Evolutionary conservation across 495 filamentous ascomycete species (phyloP).

Genomic region (Hyphodiscus hymeniophilus): DNA sequence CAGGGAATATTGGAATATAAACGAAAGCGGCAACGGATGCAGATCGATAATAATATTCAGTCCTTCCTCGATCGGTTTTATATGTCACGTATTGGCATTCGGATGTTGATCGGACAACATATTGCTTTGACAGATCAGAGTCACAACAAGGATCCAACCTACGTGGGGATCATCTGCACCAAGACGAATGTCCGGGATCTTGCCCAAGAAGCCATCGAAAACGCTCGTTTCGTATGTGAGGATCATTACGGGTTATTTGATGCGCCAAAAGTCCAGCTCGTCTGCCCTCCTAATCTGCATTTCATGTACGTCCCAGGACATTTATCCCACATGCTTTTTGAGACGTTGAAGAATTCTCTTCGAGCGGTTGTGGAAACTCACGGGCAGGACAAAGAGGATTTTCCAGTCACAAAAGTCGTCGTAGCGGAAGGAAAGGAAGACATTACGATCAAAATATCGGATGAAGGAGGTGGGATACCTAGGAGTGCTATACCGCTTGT

Average conservation of each 20-base stretch:
- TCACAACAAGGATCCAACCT: conserved; percentile 76
- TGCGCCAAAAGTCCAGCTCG: conserved; percentile 90
- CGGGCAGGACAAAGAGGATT: conserved; percentile 89
- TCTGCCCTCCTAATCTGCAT: conserved; percentile 84
- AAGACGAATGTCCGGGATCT: conserved; percentile 96
- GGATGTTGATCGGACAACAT: conserved; percentile 98
- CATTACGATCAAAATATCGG: conserved; percentile 95
- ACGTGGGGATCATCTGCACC: conserved; percentile 98
- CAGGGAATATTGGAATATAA: conserved; percentile 98
- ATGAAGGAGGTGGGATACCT: conserved; percentile 94
- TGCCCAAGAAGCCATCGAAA: conserved; percentile 94
- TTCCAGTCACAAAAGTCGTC: conserved; percentile 93
- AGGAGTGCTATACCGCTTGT: conserved; percentile 87
- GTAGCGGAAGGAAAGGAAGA: conserved; percentile 96
- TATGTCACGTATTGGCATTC: conserved; percentile 99
- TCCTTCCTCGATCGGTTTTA: conserved; percentile 97
- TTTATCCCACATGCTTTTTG: conserved; percentile 97
- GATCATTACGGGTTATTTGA: conserved; percentile 98
- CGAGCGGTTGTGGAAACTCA: conserved; percentile 95
- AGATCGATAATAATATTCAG: conserved; percentile 95
- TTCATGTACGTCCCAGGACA: conserved; percentile 99
- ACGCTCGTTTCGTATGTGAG: conserved; percentile 96
- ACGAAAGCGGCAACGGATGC: conserved; percentile 90
- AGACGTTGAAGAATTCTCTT: conserved; percentile 96
- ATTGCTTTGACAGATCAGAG: conserved; percentile 92